Conservation (phyloP, 768 basidiomycete genomes). For the Macrolepiota albuminosa region DNA sequence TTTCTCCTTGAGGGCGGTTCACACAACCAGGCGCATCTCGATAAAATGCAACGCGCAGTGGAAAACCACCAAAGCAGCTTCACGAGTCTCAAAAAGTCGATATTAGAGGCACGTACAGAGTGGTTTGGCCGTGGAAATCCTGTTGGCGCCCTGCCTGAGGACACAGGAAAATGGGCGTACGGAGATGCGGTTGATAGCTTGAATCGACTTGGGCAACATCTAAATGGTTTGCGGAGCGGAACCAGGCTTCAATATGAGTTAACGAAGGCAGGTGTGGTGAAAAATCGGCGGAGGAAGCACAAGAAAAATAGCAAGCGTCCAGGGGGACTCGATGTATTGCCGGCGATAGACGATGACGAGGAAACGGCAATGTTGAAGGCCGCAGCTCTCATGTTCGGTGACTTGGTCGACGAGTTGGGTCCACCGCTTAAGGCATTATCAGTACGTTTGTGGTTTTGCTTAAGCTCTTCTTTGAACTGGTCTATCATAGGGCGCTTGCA, state of each 20-base stretch:
- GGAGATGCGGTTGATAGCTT: slow-evolving; percentile 85
- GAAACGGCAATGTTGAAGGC: slow-evolving; percentile 47
- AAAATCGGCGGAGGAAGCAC: slow-evolving; percentile 17
- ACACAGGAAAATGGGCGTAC: slow-evolving; percentile 53
- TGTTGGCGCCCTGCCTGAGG: slow-evolving; percentile 20
- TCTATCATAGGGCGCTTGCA: slow-evolving; percentile 50
- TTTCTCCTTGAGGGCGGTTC: slow-evolving; percentile 76
- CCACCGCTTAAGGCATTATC: slow-evolving; percentile 72
- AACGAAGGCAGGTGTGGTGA: slow-evolving; percentile 47
- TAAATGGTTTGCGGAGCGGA: slow-evolving; percentile 84
- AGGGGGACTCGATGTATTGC: slow-evolving; percentile 7
- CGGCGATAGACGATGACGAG: slow-evolving; percentile 23
- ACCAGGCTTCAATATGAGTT: slow-evolving; percentile 82
- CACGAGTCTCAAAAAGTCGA: slow-evolving; percentile 80
- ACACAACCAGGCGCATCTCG: slow-evolving; percentile 48
- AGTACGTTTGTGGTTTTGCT: slow-evolving; percentile 35
- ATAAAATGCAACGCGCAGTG: slow-evolving; percentile 73
- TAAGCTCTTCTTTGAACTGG: not conserved
- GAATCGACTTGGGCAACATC: slow-evolving; percentile 88
- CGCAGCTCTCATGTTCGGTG: slow-evolving; percentile 72
- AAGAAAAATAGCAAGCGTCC: slow-evolving; percentile 12
- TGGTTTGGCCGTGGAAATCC: slow-evolving; percentile 42
- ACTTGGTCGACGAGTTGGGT: slow-evolving; percentile 74
- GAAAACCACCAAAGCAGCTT: slow-evolving; percentile 86
- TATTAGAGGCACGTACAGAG: slow-evolving; percentile 86